Evolutionary conservation across 2,329 filamentous ascomycete species (phyloP).

Genomic region (Penicillium aurantiogriseum): DNA sequence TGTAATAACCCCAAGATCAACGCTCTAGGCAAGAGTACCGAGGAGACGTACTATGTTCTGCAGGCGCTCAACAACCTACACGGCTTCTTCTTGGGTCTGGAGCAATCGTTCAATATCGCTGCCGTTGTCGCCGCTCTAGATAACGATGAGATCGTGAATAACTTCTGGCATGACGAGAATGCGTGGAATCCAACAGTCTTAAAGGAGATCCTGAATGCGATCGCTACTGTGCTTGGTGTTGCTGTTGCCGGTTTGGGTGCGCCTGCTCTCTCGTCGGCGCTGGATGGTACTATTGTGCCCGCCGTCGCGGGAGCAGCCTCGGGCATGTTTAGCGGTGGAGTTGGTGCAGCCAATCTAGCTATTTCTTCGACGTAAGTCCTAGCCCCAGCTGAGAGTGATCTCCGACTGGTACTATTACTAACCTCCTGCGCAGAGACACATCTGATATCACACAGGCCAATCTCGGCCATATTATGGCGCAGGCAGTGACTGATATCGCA

Average conservation of each 20-base stretch:
- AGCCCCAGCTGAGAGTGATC: background rate
- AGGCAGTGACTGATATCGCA: background rate
- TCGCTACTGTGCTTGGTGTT: background rate
- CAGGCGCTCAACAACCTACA: background rate
- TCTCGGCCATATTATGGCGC: background rate
- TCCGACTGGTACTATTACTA: background rate
- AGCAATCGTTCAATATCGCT: background rate
- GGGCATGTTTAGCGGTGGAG: background rate
- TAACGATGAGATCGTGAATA: background rate
- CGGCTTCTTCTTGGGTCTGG: background rate
- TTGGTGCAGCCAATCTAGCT: background rate
- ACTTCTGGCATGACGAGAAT: background rate
- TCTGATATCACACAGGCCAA: background rate
- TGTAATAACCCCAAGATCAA: background rate
- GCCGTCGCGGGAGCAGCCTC: background rate
- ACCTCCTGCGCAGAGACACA: background rate
- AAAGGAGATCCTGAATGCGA: background rate
- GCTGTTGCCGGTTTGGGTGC: background rate
- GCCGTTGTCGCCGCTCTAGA: background rate
- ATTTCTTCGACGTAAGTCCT: background rate
- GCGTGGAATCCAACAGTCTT: background rate
- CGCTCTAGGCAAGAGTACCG: background rate
- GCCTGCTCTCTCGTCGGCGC: background rate
- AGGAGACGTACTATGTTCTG: background rate
- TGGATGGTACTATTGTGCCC: background rate